A percentile compares a stretch with the other conserved stretches of the same genome.
Conservation (phyloP, 177 flowering plant genomes). For the Telopea speciosissima region DNA sequence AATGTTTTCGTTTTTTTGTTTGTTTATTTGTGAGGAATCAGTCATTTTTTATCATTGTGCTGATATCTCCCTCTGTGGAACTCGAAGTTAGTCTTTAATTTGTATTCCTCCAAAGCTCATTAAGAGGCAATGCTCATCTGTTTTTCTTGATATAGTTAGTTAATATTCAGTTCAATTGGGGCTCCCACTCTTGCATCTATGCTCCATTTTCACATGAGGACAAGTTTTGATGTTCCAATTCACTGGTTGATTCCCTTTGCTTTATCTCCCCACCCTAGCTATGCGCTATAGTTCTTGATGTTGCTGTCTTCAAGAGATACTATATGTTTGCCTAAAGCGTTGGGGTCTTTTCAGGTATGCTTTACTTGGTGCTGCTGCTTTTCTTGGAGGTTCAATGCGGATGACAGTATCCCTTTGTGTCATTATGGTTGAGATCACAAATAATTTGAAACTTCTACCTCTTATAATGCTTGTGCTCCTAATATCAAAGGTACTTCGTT, state of each 20-base stretch:
- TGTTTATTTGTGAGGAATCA: no score
- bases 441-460: slow-evolving; percentile 85
- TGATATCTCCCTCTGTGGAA: no score
- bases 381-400: slow-evolving; percentile 98
- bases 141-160: no score
- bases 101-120: no score
- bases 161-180: no score
- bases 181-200: neutral
- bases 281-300: no score
- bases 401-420: slow-evolving; percentile 98
- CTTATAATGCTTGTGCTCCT: slow-evolving; percentile 99
- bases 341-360: slow-evolving; percentile 61
- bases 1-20: no score
- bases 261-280: no score
- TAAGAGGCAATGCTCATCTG: no score
- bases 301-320: no score
- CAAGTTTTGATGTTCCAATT: neutral
- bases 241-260: neutral
- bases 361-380: slow-evolving; percentile 95
- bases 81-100: no score
- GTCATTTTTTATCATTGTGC: no score
- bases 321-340: neutral
- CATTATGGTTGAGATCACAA: slow-evolving; percentile 97
- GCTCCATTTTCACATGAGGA: neutral
- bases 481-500: slow-evolving; percentile 73